Percentiles rank a stretch among this genome's conserved stretches.
Evolutionary conservation across 495 filamentous ascomycete species (phyloP).

Genomic region (Cladorrhinum samala): DNA sequence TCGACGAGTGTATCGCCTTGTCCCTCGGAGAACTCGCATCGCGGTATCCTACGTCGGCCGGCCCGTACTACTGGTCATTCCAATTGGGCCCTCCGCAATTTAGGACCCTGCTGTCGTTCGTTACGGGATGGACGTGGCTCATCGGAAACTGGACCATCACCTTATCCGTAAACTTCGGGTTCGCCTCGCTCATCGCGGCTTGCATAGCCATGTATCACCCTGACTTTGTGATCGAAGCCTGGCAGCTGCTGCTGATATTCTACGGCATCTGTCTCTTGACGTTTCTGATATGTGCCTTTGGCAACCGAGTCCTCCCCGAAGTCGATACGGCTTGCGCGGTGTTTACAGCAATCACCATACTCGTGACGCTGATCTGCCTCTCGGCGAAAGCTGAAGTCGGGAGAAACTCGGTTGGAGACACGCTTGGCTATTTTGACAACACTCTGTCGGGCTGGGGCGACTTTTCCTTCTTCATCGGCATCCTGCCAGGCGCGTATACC

Average conservation of each 20-base stretch:
- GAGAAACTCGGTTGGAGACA: constrained; percentile 37
- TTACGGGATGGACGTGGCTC: constrained; percentile 59
- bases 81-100: constrained; percentile 47
- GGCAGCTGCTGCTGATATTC: constrained; percentile 52
- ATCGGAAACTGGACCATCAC: constrained; percentile 59
- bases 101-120: constrained; percentile 54
- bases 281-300: constrained; percentile 53
- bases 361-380: constrained; percentile 48
- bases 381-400: constrained; percentile 49
- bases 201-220: constrained; percentile 48
- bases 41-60: constrained; percentile 55
- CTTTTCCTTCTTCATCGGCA: constrained; percentile 51
- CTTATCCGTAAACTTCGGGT: constrained; percentile 58
- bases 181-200: constrained; percentile 53
- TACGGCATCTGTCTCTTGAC: constrained; percentile 55
- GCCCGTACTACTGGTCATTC: constrained; percentile 62
- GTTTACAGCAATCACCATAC: constrained; percentile 50
- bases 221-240: constrained; percentile 45
- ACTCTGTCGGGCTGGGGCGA: constrained; percentile 46
- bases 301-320: constrained; percentile 49
- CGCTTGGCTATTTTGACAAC: constrained; percentile 47
- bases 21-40: constrained; percentile 60
- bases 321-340: constrained; percentile 56
- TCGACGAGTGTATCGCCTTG: constrained; percentile 53
- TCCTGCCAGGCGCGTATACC: constrained; percentile 48